Evolutionary conservation across 2,329 filamentous ascomycete genomes (phyloP).

Genomic region (Cladophialophora psammophila): DNA sequence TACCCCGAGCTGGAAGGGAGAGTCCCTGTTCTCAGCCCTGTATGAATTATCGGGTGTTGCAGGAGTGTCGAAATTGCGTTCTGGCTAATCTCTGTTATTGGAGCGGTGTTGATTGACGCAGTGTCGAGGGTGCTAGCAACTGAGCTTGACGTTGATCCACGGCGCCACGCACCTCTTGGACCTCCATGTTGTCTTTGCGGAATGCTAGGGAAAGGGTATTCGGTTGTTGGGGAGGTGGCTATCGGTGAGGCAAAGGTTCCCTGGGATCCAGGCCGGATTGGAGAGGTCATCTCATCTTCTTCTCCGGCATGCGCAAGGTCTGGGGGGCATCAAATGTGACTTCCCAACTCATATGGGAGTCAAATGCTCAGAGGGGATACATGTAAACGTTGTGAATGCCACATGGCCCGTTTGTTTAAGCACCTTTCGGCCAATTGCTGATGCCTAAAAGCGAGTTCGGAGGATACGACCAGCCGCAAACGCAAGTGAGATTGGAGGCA

Average conservation of each 20-base stretch:
- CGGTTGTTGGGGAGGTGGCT: conserved; percentile 27
- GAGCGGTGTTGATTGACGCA: conserved; percentile 57
- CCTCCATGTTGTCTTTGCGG: conserved; percentile 23
- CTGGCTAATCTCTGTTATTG: conserved; percentile 76
- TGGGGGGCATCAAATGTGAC: neutral
- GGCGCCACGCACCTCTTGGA: conserved; percentile 55
- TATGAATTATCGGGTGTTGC: conserved; percentile 86
- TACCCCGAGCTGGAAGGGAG: conserved; percentile 72
- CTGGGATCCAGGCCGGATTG: conserved; percentile 25
- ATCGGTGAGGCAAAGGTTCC: conserved; percentile 28
- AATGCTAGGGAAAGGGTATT: conserved; percentile 39
- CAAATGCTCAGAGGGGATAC: neutral
- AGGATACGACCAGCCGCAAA: neutral
- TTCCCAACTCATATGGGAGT: neutral
- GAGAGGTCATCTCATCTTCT: conserved; percentile 33
- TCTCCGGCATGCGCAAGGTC: conserved; percentile 5
- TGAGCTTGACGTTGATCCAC: conserved; percentile 87
- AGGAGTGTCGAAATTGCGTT: conserved; percentile 97
- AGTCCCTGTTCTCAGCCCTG: conserved; percentile 81
- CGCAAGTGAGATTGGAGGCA: neutral
- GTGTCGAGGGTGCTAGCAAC: conserved; percentile 82
- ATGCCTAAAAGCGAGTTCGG: neutral
- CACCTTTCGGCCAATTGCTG: neutral
- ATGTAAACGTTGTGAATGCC: neutral
- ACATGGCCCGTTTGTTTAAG: no score